Conservation (phyloP, 2,329 filamentous ascomycete species). For the Coleophoma crateriformis region DNA sequence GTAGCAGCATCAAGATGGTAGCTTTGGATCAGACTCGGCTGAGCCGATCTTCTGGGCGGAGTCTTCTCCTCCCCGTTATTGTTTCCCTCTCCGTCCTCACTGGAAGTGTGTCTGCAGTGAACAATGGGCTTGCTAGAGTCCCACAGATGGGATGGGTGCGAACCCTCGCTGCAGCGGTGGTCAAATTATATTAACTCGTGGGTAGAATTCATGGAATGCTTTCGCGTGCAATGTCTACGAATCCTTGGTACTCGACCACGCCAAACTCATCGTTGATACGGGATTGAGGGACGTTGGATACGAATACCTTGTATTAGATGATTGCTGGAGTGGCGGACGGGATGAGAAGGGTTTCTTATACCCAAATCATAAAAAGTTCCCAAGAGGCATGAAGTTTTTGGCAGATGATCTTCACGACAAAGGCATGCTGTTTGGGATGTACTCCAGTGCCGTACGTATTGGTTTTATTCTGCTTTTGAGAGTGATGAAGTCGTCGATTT, state of each 20-base stretch:
- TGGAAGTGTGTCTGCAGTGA: slow-evolving; percentile 14
- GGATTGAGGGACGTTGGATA: slow-evolving; percentile 47
- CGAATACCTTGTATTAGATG: slow-evolving; percentile 46
- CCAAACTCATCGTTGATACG: slow-evolving; percentile 37
- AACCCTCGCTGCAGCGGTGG: not conserved
- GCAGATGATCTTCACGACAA: slow-evolving; percentile 31
- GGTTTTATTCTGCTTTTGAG: no score
- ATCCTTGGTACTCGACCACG: slow-evolving; percentile 37
- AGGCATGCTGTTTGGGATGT: slow-evolving; percentile 36
- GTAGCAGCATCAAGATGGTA: no score
- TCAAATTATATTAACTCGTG: not conserved
- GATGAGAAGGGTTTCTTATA: slow-evolving; percentile 21
- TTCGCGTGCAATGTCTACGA: slow-evolving; percentile 44
- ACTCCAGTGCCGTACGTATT: slow-evolving; percentile 17
- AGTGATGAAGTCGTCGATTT: no score
- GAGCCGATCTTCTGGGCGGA: no score
- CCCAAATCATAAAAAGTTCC: slow-evolving; percentile 31
- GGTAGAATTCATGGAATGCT: slow-evolving; percentile 38
- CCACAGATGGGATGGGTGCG: slow-evolving; percentile 34
- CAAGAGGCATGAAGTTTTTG: slow-evolving; percentile 33
- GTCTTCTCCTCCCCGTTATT: no score
- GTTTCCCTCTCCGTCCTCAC: not conserved
- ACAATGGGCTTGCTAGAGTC: slow-evolving; percentile 30
- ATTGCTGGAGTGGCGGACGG: slow-evolving; percentile 41
- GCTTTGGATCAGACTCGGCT: no score